Base-by-base conservation (phyloP, 225 moss, liverwort and hornwort species). In the Asterella californica region DNA sequence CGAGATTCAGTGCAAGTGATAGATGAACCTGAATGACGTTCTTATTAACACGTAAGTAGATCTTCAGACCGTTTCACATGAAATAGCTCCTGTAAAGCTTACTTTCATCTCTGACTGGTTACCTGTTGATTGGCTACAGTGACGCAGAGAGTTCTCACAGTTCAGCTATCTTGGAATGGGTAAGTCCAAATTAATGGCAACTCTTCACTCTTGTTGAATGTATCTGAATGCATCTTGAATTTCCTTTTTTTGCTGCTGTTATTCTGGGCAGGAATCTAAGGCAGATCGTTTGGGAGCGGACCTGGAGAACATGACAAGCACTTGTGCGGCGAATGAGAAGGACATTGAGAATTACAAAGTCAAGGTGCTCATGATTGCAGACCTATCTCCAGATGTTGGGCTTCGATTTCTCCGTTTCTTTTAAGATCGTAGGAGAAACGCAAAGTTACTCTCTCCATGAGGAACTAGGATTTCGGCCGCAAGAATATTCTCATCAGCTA, bases 331-430 rank as follows among this genome's bases (percentile, higher is more conserved):
- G n/a, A 83, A 76, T 79, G 83, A 83, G 61, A 81, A 64, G 46
- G 81, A 83, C 38, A 71, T 83, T 68, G 78, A 81, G 27, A 55
- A 64, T 49, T 83, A 81, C 81, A 78, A 76, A 83, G 34, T 45
- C 47, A 86, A 86, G 86, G 86, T 86, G 74, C 85, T 77, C 71
- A 42, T 34, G 45, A 15, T 61, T 77, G 36, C 66, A 69, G 11
- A 38, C 34, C 18, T 48, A 29, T 32, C n/a, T 72, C 10, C 45
- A 70, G 32, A n/a, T n/a, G n/a, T n/a, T n/a, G n/a, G n/a, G n/a
- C n/a, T n/a, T n/a, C n/a, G n/a, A n/a, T 42, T 7, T 42, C 42
- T 42, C 42, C 7, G 42, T 42, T 42, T 7, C 7, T 42, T 42
- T 3, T 7, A 42, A 42, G 3, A 42, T 7, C 7, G 42, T 42